These are phyloP conservation scores for Cercophora samala DNA, from an alignment of 495 filamentous ascomycete genomes.

Conservation along the genomic window DNA sequence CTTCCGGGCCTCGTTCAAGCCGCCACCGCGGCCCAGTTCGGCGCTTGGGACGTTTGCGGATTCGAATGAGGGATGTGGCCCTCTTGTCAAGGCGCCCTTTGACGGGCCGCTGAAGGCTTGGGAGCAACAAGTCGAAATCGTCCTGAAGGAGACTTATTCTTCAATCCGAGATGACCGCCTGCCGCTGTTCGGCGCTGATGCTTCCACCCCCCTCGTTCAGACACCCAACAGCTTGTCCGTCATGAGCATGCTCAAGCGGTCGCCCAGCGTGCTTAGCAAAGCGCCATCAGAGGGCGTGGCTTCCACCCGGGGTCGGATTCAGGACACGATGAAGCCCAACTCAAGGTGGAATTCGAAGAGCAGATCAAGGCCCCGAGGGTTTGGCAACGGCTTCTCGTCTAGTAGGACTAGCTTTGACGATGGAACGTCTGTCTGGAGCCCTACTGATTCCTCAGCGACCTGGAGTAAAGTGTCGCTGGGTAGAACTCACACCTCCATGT, in stretches of 20 bases:
- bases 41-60: constrained; percentile 38
- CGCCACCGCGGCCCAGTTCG: constrained; percentile 45
- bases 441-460: constrained; percentile 68
- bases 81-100: constrained; percentile 79
- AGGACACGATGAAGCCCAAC: constrained; percentile 57
- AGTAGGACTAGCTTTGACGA: constrained; percentile 94
- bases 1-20: constrained; percentile 47
- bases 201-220: constrained; percentile 41
- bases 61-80: constrained; percentile 46
- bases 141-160: constrained; percentile 87
- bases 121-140: constrained; percentile 84
- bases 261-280: constrained; percentile 88
- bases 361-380: constrained; percentile 75
- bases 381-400: constrained; percentile 81
- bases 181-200: constrained; percentile 69
- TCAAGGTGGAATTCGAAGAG: constrained; percentile 81
- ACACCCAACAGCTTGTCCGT: constrained; percentile 50
- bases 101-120: constrained; percentile 73
- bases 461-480: constrained; percentile 95
- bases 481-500: constrained; percentile 84
- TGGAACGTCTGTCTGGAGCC: constrained; percentile 85
- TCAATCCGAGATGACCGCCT: constrained; percentile 83
- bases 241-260: constrained; percentile 72
- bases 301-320: constrained; percentile 64
- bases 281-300: constrained; percentile 70